Conservation (phyloP, 768 basidiomycete species). For the Cystobasidium ongulense region DNA sequence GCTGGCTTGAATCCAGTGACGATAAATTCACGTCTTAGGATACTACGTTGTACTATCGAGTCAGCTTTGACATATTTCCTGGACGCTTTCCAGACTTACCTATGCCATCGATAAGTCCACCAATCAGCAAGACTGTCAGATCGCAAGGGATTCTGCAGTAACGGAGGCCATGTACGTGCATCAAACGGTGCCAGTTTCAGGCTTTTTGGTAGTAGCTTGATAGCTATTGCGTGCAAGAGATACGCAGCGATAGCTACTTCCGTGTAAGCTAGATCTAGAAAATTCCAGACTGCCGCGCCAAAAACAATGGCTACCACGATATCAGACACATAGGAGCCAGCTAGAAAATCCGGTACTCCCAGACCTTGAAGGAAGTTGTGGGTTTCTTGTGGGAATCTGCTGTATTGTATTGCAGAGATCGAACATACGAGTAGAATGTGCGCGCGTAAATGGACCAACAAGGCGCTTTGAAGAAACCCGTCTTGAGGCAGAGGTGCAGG, state of each 20-base stretch:
- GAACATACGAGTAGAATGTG: conserved; percentile 10
- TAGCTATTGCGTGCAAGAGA: neutral
- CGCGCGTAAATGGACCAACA: neutral
- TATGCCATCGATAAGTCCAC: conserved; percentile 31
- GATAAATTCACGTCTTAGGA: conserved; percentile 7
- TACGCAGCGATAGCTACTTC: neutral
- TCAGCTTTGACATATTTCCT: too few species aligned
- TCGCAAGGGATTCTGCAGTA: conserved; percentile 11
- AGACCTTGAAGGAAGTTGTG: conserved; percentile 10
- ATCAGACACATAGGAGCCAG: neutral
- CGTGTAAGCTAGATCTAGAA: conserved; percentile 6
- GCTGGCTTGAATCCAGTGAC: conserved; percentile 22
- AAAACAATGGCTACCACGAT: conserved; percentile 2
- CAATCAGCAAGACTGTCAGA: conserved; percentile 19
- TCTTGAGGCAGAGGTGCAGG: neutral
- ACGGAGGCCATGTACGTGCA: neutral
- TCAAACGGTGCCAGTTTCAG: conserved; percentile 3
- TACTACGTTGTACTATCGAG: neutral
- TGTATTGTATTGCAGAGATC: conserved; percentile 5
- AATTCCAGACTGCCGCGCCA: conserved; percentile 26
- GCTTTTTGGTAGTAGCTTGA: neutral
- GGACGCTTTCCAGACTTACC: neutral
- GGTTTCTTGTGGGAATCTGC: neutral
- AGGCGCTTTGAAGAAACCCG: neutral
- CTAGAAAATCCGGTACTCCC: neutral